phyloP scores from a whole-genome alignment of 1,139 yeast genomes.

The Suhomyces maxii region DNA sequence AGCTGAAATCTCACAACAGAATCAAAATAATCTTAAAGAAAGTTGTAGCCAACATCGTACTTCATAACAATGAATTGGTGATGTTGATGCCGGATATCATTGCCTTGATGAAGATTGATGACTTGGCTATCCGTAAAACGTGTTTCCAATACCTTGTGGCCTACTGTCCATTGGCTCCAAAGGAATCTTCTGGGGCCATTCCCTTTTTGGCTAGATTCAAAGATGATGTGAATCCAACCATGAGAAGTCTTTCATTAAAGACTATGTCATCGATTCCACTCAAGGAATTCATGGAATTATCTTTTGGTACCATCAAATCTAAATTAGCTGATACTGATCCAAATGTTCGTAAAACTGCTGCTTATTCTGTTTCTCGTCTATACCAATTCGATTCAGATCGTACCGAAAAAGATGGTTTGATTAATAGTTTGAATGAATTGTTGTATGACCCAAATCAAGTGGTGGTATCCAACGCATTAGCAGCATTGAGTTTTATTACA shows the following conservation, averaged over 20 bases:
- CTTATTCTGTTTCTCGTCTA: slow-evolving; percentile 66
- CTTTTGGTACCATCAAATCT: slow-evolving; percentile 21
- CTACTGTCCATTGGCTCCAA: slow-evolving; percentile 57
- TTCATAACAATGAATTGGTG: slow-evolving; percentile 79
- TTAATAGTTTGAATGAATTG: slow-evolving; percentile 57
- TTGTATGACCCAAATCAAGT: slow-evolving; percentile 57
- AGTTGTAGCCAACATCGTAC: slow-evolving; percentile 77
- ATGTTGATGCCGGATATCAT: slow-evolving; percentile 67
- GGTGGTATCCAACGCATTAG: slow-evolving; percentile 73
- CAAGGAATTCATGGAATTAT: slow-evolving; percentile 47
- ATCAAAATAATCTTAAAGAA: slow-evolving; percentile 69
- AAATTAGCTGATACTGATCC: slow-evolving; percentile 57
- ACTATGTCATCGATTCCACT: slow-evolving; percentile 63
- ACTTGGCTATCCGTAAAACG: slow-evolving; percentile 71
- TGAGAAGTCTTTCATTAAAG: slow-evolving; percentile 56
- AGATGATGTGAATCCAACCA: slow-evolving; percentile 33
- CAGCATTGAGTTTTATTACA: slow-evolving; percentile 66
- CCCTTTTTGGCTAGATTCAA: slow-evolving; percentile 56
- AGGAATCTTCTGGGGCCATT: slow-evolving; percentile 55
- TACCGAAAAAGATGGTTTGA: slow-evolving; percentile 47
- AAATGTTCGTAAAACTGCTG: slow-evolving; percentile 67
- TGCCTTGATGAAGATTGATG: slow-evolving; percentile 59
- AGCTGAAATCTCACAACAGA: slow-evolving; percentile 47
- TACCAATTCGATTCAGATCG: slow-evolving; percentile 56
- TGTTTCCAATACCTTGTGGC: slow-evolving; percentile 60